Percentiles rank a stretch among this genome's conserved stretches.
These are phyloP conservation scores for Phyllosticta capitalensis DNA, from an alignment of 2,329 filamentous ascomycete species.

Conservation along the genomic window DNA sequence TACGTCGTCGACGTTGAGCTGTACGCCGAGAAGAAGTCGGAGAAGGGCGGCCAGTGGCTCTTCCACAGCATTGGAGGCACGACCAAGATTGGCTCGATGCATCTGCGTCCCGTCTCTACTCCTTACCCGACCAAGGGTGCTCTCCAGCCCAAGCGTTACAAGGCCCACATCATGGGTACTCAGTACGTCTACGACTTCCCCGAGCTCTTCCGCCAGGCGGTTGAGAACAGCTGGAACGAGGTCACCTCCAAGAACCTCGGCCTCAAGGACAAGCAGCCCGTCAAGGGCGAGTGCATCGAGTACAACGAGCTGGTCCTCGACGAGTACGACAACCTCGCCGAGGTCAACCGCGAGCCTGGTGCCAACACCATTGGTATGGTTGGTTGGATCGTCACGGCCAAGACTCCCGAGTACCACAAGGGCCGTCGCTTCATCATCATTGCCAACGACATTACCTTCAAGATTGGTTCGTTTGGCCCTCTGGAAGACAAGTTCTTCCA, in stretches of 20 bases:
- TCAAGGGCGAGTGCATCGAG: constrained; percentile 82
- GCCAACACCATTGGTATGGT: constrained; percentile 98
- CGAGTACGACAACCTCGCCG: constrained; percentile 81
- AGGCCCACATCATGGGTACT: constrained; percentile 97
- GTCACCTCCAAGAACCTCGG: constrained; percentile 63
- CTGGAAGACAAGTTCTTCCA: constrained; percentile 97
- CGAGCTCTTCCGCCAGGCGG: constrained; percentile 94
- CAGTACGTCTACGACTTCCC: constrained; percentile 99
- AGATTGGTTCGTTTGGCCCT: constrained; percentile 95
- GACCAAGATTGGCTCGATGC: constrained; percentile 91
- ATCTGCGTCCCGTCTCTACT: constrained; percentile 79
- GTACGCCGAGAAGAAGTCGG: constrained; percentile 94
- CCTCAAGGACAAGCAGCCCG: constrained; percentile 71
- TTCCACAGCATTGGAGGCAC: constrained; percentile 97
- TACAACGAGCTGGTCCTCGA: constrained; percentile 92
- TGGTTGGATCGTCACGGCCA: constrained; percentile 90
- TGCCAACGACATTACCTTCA: constrained; percentile 98
- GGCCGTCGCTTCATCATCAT: constrained; percentile 92
- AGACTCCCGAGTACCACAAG: constrained; percentile 87
- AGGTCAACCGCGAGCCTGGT: constrained; percentile 89
- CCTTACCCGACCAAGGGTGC: constrained; percentile 98
- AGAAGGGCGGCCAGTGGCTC: constrained; percentile 88
- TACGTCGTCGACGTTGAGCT: constrained; percentile 97
- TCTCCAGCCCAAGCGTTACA: constrained; percentile 97
- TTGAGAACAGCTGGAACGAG: constrained; percentile 87